Conservation (phyloP, 2,329 filamentous ascomycete species). For the Phyllachora maydis region DNA sequence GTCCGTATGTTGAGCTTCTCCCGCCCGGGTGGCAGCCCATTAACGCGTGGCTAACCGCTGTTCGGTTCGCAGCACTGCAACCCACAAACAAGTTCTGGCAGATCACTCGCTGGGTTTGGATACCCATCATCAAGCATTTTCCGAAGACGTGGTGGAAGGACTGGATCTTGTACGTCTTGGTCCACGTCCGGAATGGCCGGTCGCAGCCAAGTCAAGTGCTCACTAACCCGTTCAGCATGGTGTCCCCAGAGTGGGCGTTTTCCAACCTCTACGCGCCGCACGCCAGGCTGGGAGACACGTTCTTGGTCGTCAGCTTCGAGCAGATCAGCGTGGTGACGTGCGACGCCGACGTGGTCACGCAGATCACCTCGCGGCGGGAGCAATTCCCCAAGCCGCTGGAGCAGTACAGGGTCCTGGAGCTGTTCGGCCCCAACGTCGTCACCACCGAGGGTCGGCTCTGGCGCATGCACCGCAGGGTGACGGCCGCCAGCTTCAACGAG, state of each 20-base stretch:
- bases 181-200: not conserved
- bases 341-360: slow-evolving; percentile 42
- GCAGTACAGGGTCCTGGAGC: slow-evolving; percentile 34
- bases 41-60: slow-evolving; percentile 2
- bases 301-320: slow-evolving; percentile 40
- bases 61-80: slow-evolving; percentile 16
- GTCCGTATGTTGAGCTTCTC: slow-evolving; percentile 21
- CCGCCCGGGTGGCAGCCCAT: not conserved
- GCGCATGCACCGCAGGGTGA: slow-evolving; percentile 54
- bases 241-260: slow-evolving; percentile 41
- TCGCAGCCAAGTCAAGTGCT: not conserved
- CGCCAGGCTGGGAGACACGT: slow-evolving; percentile 36
- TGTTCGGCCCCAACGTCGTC: slow-evolving; percentile 54
- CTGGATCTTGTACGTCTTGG: slow-evolving; percentile 34
- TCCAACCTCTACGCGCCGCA: slow-evolving; percentile 34
- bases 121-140: slow-evolving; percentile 31
- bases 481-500: slow-evolving; percentile 55
- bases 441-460: slow-evolving; percentile 48
- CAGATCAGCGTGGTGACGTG: slow-evolving; percentile 31
- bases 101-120: slow-evolving; percentile 28
- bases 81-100: slow-evolving; percentile 34
- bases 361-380: slow-evolving; percentile 44
- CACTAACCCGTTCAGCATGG: slow-evolving; percentile 15
- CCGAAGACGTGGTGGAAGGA: slow-evolving; percentile 32
- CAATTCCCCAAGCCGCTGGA: slow-evolving; percentile 50